Evolutionary conservation across 345 rosid species (phyloP), one percentile per base, ranked within the genome.

Genomic region (Tarenaya hassleriana): DNA sequence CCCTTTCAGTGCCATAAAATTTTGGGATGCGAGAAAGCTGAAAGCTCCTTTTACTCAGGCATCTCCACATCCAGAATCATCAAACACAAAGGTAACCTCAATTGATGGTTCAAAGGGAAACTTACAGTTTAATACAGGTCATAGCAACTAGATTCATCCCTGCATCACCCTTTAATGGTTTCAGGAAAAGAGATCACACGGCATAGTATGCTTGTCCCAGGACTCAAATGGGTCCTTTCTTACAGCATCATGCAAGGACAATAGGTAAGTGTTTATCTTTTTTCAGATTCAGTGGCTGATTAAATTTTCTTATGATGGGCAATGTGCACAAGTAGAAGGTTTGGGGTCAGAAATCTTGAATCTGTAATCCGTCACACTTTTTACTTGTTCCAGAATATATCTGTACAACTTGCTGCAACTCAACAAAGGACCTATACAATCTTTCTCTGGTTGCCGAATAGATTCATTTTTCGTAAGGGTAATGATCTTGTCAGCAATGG

Each of bases 171-270:
- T 32, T 16, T 47, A 33, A 0, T 50, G 60, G 55, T 66, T 71
- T 37, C 88, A 92, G 98, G 86, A 63, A 55, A 68, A 63, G 58
- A 69, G 75, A 61, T 69, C 78, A 38, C 95, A 88, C 67, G 92
- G 98, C 49, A 70, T 85, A 61, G 87, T 86, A 56, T 78, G 85
- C 74, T 55, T 92, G 61, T 92, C 98, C 21, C 98, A 92, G 69
- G 97, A 85, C 72, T 76, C 59, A 16, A 77, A 72, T 56, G 97
- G 98, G 45, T 70, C 77, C 44, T 74, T 62, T 47, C 77, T 92
- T 46, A 75, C 98, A 46, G 94, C 94, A 67, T 85, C 95, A 42
- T 88, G 96, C 88, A 92, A 79, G 91, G 94, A 85, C 65, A 78
- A 77, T 57, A 85, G 88, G 98, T 88, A 59, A 9, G 40, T 0